Evolutionary conservation across 2,329 filamentous ascomycete species (phyloP).

Genomic region (Fusarium odoratissimum): DNA sequence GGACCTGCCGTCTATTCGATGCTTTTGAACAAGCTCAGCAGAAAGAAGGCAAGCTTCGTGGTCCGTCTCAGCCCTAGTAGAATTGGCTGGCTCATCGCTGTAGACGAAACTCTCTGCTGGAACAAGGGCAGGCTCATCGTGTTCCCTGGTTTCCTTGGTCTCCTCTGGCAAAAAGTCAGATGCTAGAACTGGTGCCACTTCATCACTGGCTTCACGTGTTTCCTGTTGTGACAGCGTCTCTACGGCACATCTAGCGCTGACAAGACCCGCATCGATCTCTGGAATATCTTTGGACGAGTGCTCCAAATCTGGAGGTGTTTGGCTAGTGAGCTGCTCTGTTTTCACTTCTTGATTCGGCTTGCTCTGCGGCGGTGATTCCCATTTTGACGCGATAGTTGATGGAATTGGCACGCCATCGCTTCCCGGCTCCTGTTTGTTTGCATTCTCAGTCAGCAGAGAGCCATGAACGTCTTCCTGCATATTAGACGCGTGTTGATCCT

Average conservation of each 20-base stretch:
- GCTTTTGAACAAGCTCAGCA: neutral
- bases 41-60: neutral
- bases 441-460: neutral
- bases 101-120: neutral
- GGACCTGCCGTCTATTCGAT: neutral
- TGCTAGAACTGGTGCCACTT: neutral
- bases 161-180: conserved; percentile 6
- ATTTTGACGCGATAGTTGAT: neutral
- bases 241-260: neutral
- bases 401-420: neutral
- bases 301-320: neutral
- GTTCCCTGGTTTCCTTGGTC: conserved; percentile 16
- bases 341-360: neutral
- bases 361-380: neutral
- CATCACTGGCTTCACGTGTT: neutral
- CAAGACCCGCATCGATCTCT: neutral
- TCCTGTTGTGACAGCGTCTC: neutral
- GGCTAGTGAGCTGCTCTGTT: neutral
- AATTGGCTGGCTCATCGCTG: neutral
- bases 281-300: neutral
- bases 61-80: neutral
- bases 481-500: neutral
- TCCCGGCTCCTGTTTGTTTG: neutral
- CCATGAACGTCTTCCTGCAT: neutral
- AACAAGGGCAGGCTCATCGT: neutral